phyloP scores from a whole-genome alignment of 768 basidiomycete genomes.

The Boletus bicolor region DNA sequence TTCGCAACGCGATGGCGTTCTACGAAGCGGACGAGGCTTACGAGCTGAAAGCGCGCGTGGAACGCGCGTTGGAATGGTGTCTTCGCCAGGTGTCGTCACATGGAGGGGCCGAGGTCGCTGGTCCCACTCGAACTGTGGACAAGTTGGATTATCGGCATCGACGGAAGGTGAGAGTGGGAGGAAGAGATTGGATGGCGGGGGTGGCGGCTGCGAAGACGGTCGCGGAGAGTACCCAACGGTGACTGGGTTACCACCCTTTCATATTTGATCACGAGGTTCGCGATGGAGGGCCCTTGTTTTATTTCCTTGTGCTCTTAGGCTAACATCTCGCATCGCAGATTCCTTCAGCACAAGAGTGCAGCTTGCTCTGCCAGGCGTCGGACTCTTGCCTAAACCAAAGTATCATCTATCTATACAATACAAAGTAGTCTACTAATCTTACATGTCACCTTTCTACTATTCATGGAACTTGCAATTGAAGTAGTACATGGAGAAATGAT shows the following conservation, averaged over 20 bases:
- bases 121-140: not conserved
- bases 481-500: too few species aligned
- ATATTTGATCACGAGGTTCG: not conserved
- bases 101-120: not conserved
- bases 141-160: conserved; percentile 23
- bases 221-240: conserved; percentile 7
- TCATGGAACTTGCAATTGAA: too few species aligned
- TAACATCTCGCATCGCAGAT: too few species aligned
- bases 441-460: too few species aligned
- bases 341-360: too few species aligned
- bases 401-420: too few species aligned
- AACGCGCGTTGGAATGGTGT: conserved; percentile 64
- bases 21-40: conserved; percentile 48
- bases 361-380: too few species aligned
- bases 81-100: conserved; percentile 41
- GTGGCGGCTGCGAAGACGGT: conserved; percentile 18
- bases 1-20: conserved; percentile 68
- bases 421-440: too few species aligned
- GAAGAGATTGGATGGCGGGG: conserved; percentile 6
- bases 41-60: conserved; percentile 57
- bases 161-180: not conserved
- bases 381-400: too few species aligned
- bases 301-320: too few species aligned
- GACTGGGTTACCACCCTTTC: not conserved
- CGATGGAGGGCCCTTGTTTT: too few species aligned